A percentile compares a stretch with the other conserved stretches of the same genome.
Conservation (phyloP, 352 stramenopile species). For the Pythium aristosporum region DNA sequence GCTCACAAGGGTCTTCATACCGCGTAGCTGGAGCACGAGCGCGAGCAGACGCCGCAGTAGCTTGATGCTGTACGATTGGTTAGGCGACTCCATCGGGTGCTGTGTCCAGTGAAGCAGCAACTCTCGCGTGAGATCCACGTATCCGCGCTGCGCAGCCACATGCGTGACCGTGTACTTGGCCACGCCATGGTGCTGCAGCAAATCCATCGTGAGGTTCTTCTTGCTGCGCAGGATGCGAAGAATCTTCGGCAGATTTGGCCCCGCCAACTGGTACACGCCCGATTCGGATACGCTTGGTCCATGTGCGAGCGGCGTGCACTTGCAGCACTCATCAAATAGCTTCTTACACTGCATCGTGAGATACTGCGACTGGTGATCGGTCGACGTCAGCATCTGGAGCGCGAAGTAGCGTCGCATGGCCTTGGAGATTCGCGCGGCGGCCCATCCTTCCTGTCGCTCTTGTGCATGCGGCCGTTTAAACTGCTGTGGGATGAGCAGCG, state of each 20-base stretch:
- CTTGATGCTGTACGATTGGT: slow-evolving; percentile 65
- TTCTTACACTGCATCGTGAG: slow-evolving; percentile 59
- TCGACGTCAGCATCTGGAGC: slow-evolving; percentile 40
- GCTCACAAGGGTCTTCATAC: slow-evolving; percentile 51
- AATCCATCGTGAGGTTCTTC: slow-evolving; percentile 56
- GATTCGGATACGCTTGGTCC: slow-evolving; percentile 54
- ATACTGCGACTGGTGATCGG: slow-evolving; percentile 45
- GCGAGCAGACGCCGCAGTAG: slow-evolving; percentile 48
- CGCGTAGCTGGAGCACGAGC: slow-evolving; percentile 48
- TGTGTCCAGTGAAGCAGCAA: slow-evolving; percentile 59
- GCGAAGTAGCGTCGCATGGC: slow-evolving; percentile 59
- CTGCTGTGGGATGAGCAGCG: slow-evolving; percentile 41
- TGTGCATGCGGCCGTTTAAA: slow-evolving; percentile 29
- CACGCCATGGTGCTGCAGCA: slow-evolving; percentile 63
- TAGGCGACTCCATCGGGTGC: slow-evolving; percentile 58
- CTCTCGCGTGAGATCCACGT: slow-evolving; percentile 56
- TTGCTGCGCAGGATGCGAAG: slow-evolving; percentile 52
- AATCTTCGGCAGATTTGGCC: slow-evolving; percentile 65
- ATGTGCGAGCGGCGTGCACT: slow-evolving; percentile 53
- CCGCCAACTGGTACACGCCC: slow-evolving; percentile 60
- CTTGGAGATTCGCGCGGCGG: slow-evolving; percentile 47
- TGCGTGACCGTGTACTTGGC: slow-evolving; percentile 64
- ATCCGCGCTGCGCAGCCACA: slow-evolving; percentile 67
- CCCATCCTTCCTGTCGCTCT: slow-evolving; percentile 56
- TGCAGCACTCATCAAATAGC: slow-evolving; percentile 77